A percentile compares a stretch with the other conserved stretches of the same genome.
Evolutionary conservation across 768 basidiomycete species (phyloP).

Genomic region (Ephemerocybe angulata): DNA sequence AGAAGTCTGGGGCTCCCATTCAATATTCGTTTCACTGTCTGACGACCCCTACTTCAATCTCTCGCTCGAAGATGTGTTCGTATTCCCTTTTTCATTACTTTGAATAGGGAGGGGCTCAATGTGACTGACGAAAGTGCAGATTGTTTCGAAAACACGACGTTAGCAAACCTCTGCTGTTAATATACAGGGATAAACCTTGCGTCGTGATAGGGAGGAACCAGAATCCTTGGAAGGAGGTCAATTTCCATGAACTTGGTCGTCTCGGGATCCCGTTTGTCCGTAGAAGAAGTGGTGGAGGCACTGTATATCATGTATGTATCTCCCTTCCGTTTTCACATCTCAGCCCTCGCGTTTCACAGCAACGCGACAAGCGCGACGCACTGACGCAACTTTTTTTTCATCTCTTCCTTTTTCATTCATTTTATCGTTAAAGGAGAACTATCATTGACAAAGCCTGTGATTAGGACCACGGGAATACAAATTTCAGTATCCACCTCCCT

Average conservation of each 20-base stretch:
- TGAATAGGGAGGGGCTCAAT: neutral
- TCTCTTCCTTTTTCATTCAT: neutral
- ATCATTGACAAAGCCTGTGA: neutral
- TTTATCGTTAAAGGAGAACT: neutral
- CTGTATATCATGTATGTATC: constrained; percentile 86
- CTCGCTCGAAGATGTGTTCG: constrained; percentile 85
- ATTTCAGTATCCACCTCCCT: constrained; percentile 92
- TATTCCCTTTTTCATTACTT: neutral
- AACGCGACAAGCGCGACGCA: neutral
- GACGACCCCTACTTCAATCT: constrained; percentile 88
- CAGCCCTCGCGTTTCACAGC: neutral
- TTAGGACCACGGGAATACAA: constrained; percentile 95
- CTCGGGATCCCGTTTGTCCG: constrained; percentile 71
- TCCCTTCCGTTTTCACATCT: neutral
- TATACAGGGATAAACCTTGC: constrained; percentile 86
- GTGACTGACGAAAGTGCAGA: constrained; percentile 18
- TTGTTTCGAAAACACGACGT: constrained; percentile 71
- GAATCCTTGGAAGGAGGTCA: constrained; percentile 98
- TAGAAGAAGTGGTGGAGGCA: constrained; percentile 88
- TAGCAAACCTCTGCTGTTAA: constrained; percentile 67
- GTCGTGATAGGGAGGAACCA: constrained; percentile 95
- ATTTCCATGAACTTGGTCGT: constrained; percentile 55
- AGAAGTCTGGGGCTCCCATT: constrained; percentile 32
- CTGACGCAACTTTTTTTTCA: neutral
- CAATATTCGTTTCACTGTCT: constrained; percentile 72